These are phyloP conservation scores for Zygoascus meyerae DNA, from an alignment of 1,139 yeast species.

Conservation along the genomic window DNA sequence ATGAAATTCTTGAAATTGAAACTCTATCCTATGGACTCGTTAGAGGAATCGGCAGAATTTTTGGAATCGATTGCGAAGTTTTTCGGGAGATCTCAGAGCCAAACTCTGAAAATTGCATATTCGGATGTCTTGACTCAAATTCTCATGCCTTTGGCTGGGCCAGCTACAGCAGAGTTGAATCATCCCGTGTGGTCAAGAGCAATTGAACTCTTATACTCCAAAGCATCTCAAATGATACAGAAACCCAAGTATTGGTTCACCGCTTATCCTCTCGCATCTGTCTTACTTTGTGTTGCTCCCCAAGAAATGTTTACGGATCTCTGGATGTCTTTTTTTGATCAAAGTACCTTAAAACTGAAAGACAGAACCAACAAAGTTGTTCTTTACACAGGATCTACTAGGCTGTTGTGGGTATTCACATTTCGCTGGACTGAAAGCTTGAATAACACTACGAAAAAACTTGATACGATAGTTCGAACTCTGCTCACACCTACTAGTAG, in stretches of 20 bases:
- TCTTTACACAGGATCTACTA: constrained; percentile 58
- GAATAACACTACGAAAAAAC: constrained; percentile 72
- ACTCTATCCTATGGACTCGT: constrained; percentile 75
- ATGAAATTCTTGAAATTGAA: constrained; percentile 78
- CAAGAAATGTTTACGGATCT: constrained; percentile 65
- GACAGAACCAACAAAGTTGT: constrained; percentile 43
- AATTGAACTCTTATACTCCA: constrained; percentile 52
- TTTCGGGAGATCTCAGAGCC: constrained; percentile 59
- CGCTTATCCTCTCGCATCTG: constrained; percentile 63
- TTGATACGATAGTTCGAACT: constrained; percentile 52
- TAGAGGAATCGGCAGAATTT: constrained; percentile 92
- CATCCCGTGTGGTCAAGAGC: constrained; percentile 95
- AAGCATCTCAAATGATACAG: constrained; percentile 41
- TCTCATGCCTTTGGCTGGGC: constrained; percentile 75
- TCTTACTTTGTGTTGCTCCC: constrained; percentile 76
- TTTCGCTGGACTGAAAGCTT: constrained; percentile 83
- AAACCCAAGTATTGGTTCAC: constrained; percentile 65
- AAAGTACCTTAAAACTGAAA: constrained; percentile 37
- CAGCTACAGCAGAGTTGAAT: constrained; percentile 87
- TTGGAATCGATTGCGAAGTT: constrained; percentile 80
- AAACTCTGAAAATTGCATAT: constrained; percentile 57
- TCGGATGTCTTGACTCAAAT: constrained; percentile 76
- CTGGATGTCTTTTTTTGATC: constrained; percentile 69
- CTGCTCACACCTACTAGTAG: constrained; percentile 42
- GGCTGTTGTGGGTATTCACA: constrained; percentile 84